Evolutionary conservation across 208 protist genomes (phyloP).

Genomic region (Trypanosoma grayi): DNA sequence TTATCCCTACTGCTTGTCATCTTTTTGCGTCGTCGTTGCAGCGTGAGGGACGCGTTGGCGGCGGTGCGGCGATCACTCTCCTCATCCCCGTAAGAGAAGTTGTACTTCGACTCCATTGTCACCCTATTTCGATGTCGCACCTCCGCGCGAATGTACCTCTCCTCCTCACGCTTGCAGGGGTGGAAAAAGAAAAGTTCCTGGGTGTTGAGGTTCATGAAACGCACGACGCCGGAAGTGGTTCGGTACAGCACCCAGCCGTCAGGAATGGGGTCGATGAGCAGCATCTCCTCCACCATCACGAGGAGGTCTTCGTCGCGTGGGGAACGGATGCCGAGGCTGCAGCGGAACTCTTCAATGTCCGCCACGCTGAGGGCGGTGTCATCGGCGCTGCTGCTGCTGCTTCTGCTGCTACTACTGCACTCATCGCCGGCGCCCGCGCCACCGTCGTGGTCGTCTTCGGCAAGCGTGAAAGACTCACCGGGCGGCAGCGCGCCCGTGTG

Average conservation of each 20-base stretch:
- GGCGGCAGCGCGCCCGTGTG: constrained; percentile 32
- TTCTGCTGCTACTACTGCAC: constrained; percentile 33
- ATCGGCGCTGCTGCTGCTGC: constrained; percentile 62
- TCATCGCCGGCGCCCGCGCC: constrained; percentile 53
- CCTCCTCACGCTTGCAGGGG: constrained; percentile 63
- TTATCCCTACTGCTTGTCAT: neutral
- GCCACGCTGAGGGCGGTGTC: constrained; percentile 63
- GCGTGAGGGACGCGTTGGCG: neutral
- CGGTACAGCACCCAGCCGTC: constrained; percentile 89
- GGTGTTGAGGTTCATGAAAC: constrained; percentile 89
- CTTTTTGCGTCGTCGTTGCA: neutral
- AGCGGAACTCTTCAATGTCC: constrained; percentile 88
- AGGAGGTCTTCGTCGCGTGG: constrained; percentile 86
- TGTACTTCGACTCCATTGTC: constrained; percentile 74
- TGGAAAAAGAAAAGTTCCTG: constrained; percentile 88
- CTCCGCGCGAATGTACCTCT: constrained; percentile 61
- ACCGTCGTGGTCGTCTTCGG: constrained; percentile 37
- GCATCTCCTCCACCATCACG: constrained; percentile 75
- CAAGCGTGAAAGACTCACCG: constrained; percentile 29
- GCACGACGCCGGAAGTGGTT: constrained; percentile 79
- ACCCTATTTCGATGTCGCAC: constrained; percentile 67
- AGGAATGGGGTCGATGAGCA: constrained; percentile 79
- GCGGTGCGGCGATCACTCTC: neutral
- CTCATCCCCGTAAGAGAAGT: constrained; percentile 67
- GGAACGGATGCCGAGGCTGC: constrained; percentile 75